Base-by-base conservation (phyloP, 257 asterid genomes). In the Nicotiana paniculata region DNA sequence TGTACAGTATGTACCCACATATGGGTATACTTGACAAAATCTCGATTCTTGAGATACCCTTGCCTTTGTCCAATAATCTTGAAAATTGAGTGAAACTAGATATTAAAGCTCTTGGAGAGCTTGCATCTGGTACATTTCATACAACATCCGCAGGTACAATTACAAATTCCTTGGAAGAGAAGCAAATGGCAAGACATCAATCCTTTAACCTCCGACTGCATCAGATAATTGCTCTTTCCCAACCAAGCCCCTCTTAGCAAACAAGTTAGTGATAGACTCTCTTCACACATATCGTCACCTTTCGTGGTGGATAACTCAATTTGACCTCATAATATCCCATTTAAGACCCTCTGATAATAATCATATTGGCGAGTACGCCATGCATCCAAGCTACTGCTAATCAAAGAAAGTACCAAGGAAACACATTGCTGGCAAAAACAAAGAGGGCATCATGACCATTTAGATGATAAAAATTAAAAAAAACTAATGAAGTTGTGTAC, bases 301-400 rank as follows among this genome's bases (percentile, higher is more conserved):
- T 63, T 64, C 79, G 35, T 32, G 67, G 80, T 75, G 75, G 28
- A 39, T 57, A 70, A 66, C 77, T 74, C 82, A 78, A 65, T 67
- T 68, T 51, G 18, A 85, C 77, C 83, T 94, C 87, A 96, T 85
- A 96, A 93, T 89, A 96, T 96, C 86, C 99, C 99, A 86, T 94
- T 96, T 85, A 96, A 87, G 79, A 94, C 98, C 86, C 96, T 93
- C 90, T 96, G 99, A 84, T 94, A 96, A 88, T 96, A 96, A 84
- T 96, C 99, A 81, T 96, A 96, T 77, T 96, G 99, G 3, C 99
- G 93, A 61, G 99, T 96, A 75, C 99, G 89, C 99, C 99, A 96
- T 9, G 99, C 98, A 87, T 96, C 99, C 96, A 96, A 90, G 90
- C 99, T 96, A 86, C 98, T 96, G 92, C 99, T 96, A 81, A 96